Conservation (phyloP, 306 rosid genomes). For the Vachellia collinsii region DNA sequence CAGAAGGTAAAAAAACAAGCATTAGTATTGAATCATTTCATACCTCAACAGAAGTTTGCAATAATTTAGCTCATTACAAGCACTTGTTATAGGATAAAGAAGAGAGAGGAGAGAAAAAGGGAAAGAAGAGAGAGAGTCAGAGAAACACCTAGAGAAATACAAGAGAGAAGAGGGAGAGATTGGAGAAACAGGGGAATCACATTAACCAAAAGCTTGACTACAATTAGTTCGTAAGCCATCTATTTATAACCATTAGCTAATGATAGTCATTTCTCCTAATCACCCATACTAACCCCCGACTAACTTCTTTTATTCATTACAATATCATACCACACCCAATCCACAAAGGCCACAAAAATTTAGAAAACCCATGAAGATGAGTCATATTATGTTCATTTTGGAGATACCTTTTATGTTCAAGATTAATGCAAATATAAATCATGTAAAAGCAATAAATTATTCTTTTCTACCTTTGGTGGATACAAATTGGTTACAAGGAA, state of each 20-base stretch:
- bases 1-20: constrained; percentile 25
- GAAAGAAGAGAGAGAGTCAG: not conserved
- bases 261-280: no score
- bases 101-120: not conserved
- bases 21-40: constrained; percentile 12
- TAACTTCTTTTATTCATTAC: not conserved
- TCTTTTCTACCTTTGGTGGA: not conserved
- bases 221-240: not conserved
- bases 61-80: not conserved
- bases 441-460: not conserved
- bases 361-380: not conserved
- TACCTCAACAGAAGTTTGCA: constrained; percentile 4
- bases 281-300: not conserved
- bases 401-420: constrained; percentile 10
- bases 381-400: constrained; percentile 1
- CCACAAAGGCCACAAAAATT: not conserved
- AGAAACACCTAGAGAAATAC: not conserved
- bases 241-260: no score
- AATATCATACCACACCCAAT: not conserved
- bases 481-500: not conserved
- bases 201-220: not conserved
- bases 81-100: not conserved
- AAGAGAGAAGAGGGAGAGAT: not conserved
- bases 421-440: not conserved
- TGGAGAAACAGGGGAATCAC: not conserved